A percentile compares a stretch with the other conserved stretches of the same genome.
These are phyloP conservation scores for Xylaria telfairii DNA, from an alignment of 495 filamentous ascomycete genomes.

Conservation along the genomic window DNA sequence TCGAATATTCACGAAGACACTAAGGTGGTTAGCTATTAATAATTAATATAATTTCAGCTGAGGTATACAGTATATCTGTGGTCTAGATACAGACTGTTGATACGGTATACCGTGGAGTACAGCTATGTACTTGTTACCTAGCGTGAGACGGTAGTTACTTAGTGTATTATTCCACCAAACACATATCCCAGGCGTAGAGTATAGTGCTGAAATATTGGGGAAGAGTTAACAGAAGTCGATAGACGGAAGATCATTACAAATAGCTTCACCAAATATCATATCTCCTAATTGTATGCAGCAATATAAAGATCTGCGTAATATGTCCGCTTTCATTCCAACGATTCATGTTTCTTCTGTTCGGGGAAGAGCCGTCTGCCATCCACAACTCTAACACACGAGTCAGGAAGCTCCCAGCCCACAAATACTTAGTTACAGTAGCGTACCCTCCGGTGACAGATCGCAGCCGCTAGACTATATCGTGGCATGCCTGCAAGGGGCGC, in stretches of 20 bases:
- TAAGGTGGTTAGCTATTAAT: background rate
- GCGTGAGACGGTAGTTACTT: background rate
- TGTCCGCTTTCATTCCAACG: background rate
- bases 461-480: constrained; percentile 19
- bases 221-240: background rate
- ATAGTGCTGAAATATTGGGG: background rate
- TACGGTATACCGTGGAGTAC: constrained; percentile 4
- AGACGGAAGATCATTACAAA: background rate
- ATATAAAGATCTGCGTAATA: background rate
- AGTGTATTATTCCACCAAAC: background rate
- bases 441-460: background rate
- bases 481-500: constrained; percentile 21
- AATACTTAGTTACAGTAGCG: background rate
- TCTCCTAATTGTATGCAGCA: background rate
- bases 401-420: constrained; percentile 1
- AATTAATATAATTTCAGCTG: background rate
- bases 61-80: constrained; percentile 1
- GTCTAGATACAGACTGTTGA: background rate
- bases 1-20: background rate
- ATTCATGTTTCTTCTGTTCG: constrained; percentile 7
- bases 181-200: background rate
- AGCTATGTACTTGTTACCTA: background rate
- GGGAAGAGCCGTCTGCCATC: background rate
- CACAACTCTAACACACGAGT: background rate
- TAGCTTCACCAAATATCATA: background rate